Evolutionary conservation across 2,329 filamentous ascomycete genomes (phyloP).

Genomic region (Colletotrichum noveboracense): DNA sequence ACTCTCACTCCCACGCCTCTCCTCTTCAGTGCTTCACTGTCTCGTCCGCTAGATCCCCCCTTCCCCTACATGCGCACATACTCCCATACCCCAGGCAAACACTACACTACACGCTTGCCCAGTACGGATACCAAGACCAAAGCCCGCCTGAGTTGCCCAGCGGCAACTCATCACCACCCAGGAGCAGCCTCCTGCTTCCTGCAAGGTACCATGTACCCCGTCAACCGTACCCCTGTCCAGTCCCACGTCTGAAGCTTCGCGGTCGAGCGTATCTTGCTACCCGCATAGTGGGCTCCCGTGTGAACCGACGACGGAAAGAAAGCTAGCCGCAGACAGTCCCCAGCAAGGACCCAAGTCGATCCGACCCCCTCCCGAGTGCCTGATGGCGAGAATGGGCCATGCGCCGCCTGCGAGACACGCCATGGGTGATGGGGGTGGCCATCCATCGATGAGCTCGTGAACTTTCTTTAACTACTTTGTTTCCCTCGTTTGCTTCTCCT

Average conservation of each 20-base stretch:
- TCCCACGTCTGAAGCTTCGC: constrained; percentile 17
- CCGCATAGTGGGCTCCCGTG: constrained; percentile 21
- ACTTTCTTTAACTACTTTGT: constrained; percentile 22
- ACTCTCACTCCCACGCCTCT: neutral
- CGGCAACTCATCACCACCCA: neutral
- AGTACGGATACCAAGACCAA: neutral
- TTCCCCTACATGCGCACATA: constrained; percentile 2
- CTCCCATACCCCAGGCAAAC: neutral
- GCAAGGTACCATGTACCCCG: neutral
- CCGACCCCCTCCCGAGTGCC: constrained; percentile 13
- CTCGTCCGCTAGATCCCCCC: constrained; percentile 8
- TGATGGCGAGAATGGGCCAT: constrained; percentile 9
- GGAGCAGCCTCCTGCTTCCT: neutral
- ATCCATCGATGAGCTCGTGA: neutral
- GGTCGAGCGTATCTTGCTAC: constrained; percentile 22
- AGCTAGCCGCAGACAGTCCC: constrained; percentile 23
- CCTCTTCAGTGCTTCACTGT: neutral
- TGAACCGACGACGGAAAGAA: constrained; percentile 24
- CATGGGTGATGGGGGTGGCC: neutral
- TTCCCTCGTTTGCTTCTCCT: constrained; percentile 29
- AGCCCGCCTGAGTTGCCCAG: neutral
- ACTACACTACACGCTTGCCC: neutral
- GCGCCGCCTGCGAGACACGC: neutral
- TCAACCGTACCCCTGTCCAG: constrained; percentile 11
- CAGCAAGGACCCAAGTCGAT: constrained; percentile 20